Percentiles rank a stretch among this genome's conserved stretches.
These are phyloP conservation scores for Hamamelis virginiana DNA, from an alignment of 164 flowering plant genomes.

Conservation along the genomic window DNA sequence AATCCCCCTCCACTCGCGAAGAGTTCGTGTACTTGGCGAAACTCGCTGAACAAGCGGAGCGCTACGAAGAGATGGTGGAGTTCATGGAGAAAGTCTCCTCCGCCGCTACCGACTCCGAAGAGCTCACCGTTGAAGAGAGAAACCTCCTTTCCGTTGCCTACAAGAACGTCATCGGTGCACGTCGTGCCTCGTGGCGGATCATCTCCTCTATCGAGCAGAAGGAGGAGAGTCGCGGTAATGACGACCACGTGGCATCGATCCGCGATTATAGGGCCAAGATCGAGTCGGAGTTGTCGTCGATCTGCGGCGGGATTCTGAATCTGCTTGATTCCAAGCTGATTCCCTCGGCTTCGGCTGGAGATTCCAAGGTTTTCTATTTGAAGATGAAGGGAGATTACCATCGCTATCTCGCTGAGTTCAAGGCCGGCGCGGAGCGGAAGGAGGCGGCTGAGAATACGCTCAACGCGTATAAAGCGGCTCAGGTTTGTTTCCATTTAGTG, in stretches of 20 bases:
- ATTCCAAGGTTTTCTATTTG: constrained; percentile 26
- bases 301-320: constrained; percentile 22
- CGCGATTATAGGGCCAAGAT: constrained; percentile 20
- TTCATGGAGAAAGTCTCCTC: constrained; percentile 32
- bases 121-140: constrained; percentile 32
- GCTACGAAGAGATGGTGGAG: constrained; percentile 41
- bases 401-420: constrained; percentile 30
- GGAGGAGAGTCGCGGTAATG: constrained; percentile 25
- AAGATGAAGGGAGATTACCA: constrained; percentile 33
- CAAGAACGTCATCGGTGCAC: constrained; percentile 30
- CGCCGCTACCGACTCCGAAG: constrained; percentile 7
- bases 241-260: constrained; percentile 18
- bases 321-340: constrained; percentile 17
- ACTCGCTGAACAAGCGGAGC: constrained; percentile 37
- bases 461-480: constrained; percentile 23
- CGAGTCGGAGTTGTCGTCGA: constrained; percentile 22
- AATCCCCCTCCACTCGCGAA: constrained; percentile 22
- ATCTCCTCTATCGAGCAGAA: constrained; percentile 26
- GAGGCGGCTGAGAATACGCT: constrained; percentile 28
- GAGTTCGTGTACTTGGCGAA: constrained; percentile 35
- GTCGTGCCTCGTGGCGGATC: constrained; percentile 18
- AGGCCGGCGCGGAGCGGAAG: constrained; percentile 24
- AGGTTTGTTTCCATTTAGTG: constrained; percentile 9
- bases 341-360: constrained; percentile 15
- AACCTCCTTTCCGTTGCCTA: constrained; percentile 32